Percentiles rank a stretch among this genome's conserved stretches.
These are phyloP conservation scores for Hypoxylon lienhwacheense DNA, from an alignment of 495 filamentous ascomycete species.

Conservation along the genomic window DNA sequence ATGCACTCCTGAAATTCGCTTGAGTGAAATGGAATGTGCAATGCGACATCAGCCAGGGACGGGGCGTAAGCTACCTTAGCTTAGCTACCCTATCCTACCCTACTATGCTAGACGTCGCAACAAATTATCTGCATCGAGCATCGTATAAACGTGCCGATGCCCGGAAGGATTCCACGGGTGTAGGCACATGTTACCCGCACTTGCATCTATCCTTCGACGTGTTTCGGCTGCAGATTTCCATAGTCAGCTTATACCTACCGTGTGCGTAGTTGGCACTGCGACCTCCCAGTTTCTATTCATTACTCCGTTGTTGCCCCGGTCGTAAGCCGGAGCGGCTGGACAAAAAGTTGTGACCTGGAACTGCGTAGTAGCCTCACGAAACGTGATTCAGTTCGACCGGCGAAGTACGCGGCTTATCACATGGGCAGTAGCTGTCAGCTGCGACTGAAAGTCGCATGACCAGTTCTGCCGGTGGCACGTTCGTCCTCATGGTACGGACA, in stretches of 20 bases:
- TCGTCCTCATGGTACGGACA: neutral
- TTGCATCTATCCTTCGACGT: neutral
- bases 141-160: slow-evolving; percentile 8
- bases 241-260: too few relatives aligned
- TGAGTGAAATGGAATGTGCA: slow-evolving; percentile 21
- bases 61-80: slow-evolving; percentile 25
- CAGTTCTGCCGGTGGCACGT: slow-evolving; percentile 9
- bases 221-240: slow-evolving; percentile 19
- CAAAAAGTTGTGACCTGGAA: slow-evolving; percentile 8
- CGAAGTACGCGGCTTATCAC: slow-evolving; percentile 11
- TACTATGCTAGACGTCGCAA: slow-evolving; percentile 1
- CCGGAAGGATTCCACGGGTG: slow-evolving; percentile 18
- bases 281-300: slow-evolving; percentile 22
- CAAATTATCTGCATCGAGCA: slow-evolving; percentile 6
- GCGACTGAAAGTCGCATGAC: slow-evolving; percentile 22
- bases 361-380: slow-evolving; percentile 34
- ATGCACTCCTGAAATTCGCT: slow-evolving; percentile 36
- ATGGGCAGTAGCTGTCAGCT: slow-evolving; percentile 18
- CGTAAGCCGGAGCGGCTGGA: slow-evolving; percentile 5
- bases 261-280: neutral
- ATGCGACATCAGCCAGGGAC: slow-evolving; percentile 33
- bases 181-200: neutral
- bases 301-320: slow-evolving; percentile 30
- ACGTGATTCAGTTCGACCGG: slow-evolving; percentile 26
- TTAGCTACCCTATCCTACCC: neutral